Base-by-base conservation (phyloP, 768 basidiomycete genomes). In the Auricularia heimuer region DNA sequence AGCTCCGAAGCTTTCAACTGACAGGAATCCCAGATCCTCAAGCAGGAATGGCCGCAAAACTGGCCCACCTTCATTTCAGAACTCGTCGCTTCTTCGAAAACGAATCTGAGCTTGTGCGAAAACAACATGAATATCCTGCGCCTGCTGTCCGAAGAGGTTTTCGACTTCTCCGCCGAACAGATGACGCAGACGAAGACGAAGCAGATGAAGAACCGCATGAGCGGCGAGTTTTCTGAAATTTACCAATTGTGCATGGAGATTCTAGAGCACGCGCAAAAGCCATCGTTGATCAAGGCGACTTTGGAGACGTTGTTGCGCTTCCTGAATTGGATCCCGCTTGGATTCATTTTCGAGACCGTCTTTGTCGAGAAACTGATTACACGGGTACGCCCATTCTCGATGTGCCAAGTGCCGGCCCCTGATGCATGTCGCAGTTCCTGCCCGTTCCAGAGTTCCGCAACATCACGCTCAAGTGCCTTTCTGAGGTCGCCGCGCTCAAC, bases 81-180 rank as follows among this genome's bases (percentile, higher is more conserved):
- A 70, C 80, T 82, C 67, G 78, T 81, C 65, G 73, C 77, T 8
- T 81, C 81, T 16, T 81, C 80, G 14, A 78, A 79, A 65, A 78
- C 76, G 34, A 80, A 78, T 66, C 75, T 81, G 37, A 74, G 76
- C 14, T 74, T 82, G 42, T 81, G 80, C 72, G 81, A 82, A 69
- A 82, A 82, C 76, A 82, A 82, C 76, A 82, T 82, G 81, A 73
- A 79, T 68, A 82, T 82, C 71, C 79, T 81, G 68, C 76, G 77
- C 67, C 74, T 82, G 2, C 75, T 82, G 4, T 78, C 77, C 3
- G 81, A 82, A 65, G 81, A 82, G 71, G 78, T 82, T 54, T 82
- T 82, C 70, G 81, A 82, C 71, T 82, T 78, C 68, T 79, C 78
- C 18, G 79, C 80, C 12, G 81, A 82, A 67, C 77, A 80, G 67